A percentile compares a stretch with the other conserved stretches of the same genome.
Evolutionary conservation across 306 rosid genomes (phyloP).

Genomic region (Pterocarpus santalinus): DNA sequence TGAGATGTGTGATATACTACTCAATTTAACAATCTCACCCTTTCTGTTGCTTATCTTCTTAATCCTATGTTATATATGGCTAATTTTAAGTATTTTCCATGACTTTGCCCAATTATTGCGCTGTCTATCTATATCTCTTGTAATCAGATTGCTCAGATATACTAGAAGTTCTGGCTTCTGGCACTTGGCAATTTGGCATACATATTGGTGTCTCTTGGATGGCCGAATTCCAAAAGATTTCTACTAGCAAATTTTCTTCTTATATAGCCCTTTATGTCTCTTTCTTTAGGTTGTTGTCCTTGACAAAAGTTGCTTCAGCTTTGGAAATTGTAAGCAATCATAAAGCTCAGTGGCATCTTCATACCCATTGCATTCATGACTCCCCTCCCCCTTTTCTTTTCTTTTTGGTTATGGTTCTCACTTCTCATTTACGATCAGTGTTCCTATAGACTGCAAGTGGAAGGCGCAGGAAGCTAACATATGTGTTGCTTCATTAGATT

Average conservation of each 20-base stretch:
- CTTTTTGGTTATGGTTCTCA: constrained; percentile 23
- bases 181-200: too few species aligned
- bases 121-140: too few species aligned
- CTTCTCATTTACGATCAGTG: constrained; percentile 22
- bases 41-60: too few species aligned
- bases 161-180: too few species aligned
- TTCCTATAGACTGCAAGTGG: constrained; percentile 89
- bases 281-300: neutral
- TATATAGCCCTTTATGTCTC: neutral
- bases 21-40: too few species aligned
- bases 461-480: constrained; percentile 92
- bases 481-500: constrained; percentile 91
- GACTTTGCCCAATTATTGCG: too few species aligned
- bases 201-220: neutral
- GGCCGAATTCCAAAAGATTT: neutral
- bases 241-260: neutral
- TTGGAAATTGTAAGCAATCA: neutral
- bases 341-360: neutral
- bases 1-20: too few species aligned
- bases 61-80: too few species aligned
- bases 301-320: neutral
- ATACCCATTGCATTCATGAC: neutral
- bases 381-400: neutral
- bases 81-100: too few species aligned
- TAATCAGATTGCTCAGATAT: too few species aligned